Evolutionary conservation across 2,329 filamentous ascomycete genomes (phyloP).

Genomic region (Botryosphaeria dothidea): DNA sequence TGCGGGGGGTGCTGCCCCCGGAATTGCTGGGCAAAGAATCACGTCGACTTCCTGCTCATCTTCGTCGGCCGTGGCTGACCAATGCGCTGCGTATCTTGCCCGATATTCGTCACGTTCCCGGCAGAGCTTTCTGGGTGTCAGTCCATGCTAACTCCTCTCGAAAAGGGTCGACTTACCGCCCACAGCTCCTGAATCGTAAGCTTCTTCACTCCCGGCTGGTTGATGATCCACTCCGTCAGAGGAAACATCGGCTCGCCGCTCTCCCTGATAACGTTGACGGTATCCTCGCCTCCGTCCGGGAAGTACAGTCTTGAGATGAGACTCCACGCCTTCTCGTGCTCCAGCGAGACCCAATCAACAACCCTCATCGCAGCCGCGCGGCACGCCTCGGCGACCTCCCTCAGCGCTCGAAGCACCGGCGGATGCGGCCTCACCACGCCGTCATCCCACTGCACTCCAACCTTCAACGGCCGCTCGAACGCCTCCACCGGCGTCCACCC

Average conservation of each 20-base stretch:
- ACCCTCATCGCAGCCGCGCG: constrained; percentile 52
- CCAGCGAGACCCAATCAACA: constrained; percentile 51
- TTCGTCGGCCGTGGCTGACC: constrained; percentile 38
- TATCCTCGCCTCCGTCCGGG: constrained; percentile 59
- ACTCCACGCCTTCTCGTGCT: constrained; percentile 34
- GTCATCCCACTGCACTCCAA: constrained; percentile 67
- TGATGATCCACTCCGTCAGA: constrained; percentile 48
- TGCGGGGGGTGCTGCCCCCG: constrained; percentile 35
- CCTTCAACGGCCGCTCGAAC: constrained; percentile 42
- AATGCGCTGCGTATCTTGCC: constrained; percentile 44
- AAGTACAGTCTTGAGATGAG: constrained; percentile 49
- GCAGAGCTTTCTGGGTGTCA: too few species aligned
- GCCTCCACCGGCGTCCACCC: constrained; percentile 52
- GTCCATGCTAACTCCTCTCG: too few species aligned
- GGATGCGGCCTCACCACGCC: constrained; percentile 66
- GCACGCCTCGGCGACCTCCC: constrained; percentile 46
- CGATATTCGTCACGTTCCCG: constrained; percentile 46
- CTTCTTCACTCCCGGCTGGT: background rate
- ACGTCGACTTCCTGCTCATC: constrained; percentile 54
- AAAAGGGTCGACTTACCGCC: background rate
- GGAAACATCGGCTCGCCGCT: constrained; percentile 61
- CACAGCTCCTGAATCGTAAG: background rate
- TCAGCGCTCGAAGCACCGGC: constrained; percentile 60
- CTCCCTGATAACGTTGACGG: constrained; percentile 51
- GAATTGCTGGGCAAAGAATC: constrained; percentile 57